Evolutionary conservation across 495 filamentous ascomycete species (phyloP).

Genomic region (Opeltia flavorubescens): DNA sequence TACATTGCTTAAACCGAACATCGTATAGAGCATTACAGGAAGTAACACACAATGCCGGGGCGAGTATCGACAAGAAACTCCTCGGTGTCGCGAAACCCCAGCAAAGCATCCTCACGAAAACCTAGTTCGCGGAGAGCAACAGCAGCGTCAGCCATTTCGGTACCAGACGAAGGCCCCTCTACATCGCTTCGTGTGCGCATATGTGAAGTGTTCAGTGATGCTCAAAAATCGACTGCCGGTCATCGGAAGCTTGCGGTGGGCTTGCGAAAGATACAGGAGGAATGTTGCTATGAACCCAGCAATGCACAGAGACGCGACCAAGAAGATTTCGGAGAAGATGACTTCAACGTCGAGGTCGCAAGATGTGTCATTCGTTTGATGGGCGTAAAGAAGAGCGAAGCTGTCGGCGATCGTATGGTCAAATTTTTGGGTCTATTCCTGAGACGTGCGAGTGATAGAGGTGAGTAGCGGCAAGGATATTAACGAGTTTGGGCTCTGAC

Average conservation of each 20-base stretch:
- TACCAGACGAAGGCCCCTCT: constrained; percentile 59
- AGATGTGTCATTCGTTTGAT: constrained; percentile 71
- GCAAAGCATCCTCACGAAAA: constrained; percentile 43
- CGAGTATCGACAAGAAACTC: constrained; percentile 44
- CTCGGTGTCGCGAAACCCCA: constrained; percentile 34
- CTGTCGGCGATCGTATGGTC: constrained; percentile 71
- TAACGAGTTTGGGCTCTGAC: background rate
- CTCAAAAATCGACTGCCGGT: constrained; percentile 73
- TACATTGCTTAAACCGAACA: background rate
- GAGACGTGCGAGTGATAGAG: constrained; percentile 70
- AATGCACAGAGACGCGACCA: constrained; percentile 28
- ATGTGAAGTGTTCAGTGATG: constrained; percentile 68
- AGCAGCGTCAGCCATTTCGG: constrained; percentile 47
- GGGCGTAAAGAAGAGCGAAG: constrained; percentile 82
- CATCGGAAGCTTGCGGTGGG: constrained; percentile 82
- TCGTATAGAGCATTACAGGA: background rate
- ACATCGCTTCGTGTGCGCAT: constrained; percentile 63
- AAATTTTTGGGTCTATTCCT: constrained; percentile 79
- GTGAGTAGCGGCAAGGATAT: constrained; percentile 30
- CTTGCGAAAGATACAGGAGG: constrained; percentile 75
- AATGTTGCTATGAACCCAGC: constrained; percentile 49
- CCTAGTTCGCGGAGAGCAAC: constrained; percentile 35
- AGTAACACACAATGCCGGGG: constrained; percentile 49
- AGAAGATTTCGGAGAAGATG: constrained; percentile 58
- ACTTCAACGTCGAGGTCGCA: constrained; percentile 75